These are phyloP conservation scores for maize (Zea mays) DNA, from an alignment of 176 grass and related monocot species.

Conservation along the genomic window Zm-B73-REFERENCE-NAM-5.0 NC_050104.1:148532001-148532500, in stretches of 20 bases:
- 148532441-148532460: not conserved
- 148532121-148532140: not conserved
- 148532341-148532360: slow-evolving; percentile 40
- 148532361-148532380: slow-evolving; percentile 12
- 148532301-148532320: slow-evolving; percentile 82
- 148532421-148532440: not conserved
- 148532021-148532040: not conserved
- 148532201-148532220: slow-evolving; percentile 22
- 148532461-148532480: slow-evolving; percentile 4
- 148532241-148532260: slow-evolving; percentile 42
- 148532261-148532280: not conserved
- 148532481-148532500: slow-evolving; percentile 1
- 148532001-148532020: not conserved
- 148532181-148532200: slow-evolving; percentile 13
- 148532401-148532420: not conserved
- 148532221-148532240: slow-evolving; percentile 30
- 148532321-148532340: slow-evolving; percentile 59
- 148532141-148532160: slow-evolving; percentile 19
- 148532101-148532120: slow-evolving; percentile 41
- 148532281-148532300: slow-evolving; percentile 48
- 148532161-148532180: not conserved
- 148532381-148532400: not conserved
- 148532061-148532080: slow-evolving; percentile 11
- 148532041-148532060: slow-evolving; percentile 13
- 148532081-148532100: not conserved